These are phyloP conservation scores for Claviceps sp. DNA, from an alignment of 2,329 filamentous ascomycete genomes.

Conservation along the genomic window DNA sequence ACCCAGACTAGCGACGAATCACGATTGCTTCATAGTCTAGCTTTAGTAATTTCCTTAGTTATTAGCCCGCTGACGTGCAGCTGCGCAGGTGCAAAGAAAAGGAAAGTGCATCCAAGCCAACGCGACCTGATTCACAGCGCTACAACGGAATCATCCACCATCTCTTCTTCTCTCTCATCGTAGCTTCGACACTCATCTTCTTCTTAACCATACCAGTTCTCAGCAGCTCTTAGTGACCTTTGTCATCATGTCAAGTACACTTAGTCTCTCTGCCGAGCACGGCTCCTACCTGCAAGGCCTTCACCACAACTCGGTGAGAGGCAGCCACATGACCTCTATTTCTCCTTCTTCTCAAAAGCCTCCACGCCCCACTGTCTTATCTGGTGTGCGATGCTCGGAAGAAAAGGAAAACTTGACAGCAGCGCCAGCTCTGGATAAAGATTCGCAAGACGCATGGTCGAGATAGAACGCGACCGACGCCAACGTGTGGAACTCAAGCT, in stretches of 20 bases:
- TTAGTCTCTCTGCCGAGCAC: neutral
- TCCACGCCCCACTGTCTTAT: neutral
- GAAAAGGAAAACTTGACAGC: slow-evolving; percentile 2
- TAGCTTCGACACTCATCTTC: no score
- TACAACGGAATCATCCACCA: no score
- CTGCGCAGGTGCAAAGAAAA: no score
- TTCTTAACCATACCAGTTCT: neutral
- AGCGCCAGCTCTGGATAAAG: neutral
- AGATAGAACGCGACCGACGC: slow-evolving; percentile 3
- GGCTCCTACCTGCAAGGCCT: slow-evolving; percentile 1
- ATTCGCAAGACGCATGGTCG: slow-evolving; percentile 1
- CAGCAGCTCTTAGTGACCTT: neutral
- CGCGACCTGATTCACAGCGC: neutral
- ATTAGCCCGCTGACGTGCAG: neutral
- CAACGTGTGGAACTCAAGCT: neutral
- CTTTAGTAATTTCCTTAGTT: no score
- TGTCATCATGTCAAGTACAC: slow-evolving; percentile 4
- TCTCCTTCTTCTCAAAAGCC: neutral
- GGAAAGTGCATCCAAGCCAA: slow-evolving; percentile 1
- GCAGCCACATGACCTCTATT: neutral
- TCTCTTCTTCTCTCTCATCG: neutral
- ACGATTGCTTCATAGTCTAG: neutral
- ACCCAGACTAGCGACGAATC: slow-evolving; percentile 9
- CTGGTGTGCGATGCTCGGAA: neutral
- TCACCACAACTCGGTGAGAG: neutral